Evolutionary conservation across 78 protist species (phyloP).

Genomic region (Dictyostelium discoideum): DNA sequence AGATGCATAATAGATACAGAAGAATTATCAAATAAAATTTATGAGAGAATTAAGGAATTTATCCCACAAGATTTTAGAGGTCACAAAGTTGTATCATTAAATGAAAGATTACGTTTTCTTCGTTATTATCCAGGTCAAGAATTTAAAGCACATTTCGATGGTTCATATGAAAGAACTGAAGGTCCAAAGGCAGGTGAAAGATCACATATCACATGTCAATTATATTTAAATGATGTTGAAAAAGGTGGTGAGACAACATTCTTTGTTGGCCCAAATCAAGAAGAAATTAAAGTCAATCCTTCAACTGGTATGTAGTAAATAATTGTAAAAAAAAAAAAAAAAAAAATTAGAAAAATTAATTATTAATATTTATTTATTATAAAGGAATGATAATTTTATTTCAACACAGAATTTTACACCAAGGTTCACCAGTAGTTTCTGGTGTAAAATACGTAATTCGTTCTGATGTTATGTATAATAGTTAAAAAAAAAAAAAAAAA

Average conservation of each 20-base stretch:
- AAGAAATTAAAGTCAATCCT: not conserved
- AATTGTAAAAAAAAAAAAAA: no score
- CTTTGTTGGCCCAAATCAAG: not conserved
- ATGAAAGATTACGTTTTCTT: constrained; percentile 60
- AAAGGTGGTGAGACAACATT: constrained; percentile 67
- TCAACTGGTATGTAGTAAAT: not conserved
- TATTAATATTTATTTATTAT: not conserved
- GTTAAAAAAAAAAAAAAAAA: no score
- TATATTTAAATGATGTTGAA: constrained; percentile 30
- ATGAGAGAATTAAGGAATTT: constrained; percentile 14
- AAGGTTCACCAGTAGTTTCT: not conserved
- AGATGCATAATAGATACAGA: constrained; percentile 59
- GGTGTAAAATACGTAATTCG: constrained; percentile 46
- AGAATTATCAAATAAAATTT: constrained; percentile 29
- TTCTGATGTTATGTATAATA: constrained; percentile 56
- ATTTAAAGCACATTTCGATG: constrained; percentile 45
- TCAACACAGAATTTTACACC: constrained; percentile 38
- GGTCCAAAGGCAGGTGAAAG: constrained; percentile 51
- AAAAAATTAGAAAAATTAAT: not conserved
- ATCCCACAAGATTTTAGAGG: not conserved
- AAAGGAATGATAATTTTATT: constrained; percentile 25
- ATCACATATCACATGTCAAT: constrained; percentile 18
- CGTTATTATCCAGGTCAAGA: constrained; percentile 23
- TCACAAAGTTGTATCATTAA: not conserved
- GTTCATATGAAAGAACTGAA: not conserved